A percentile compares a stretch with the other conserved stretches of the same genome.
Evolutionary conservation across 2,329 filamentous ascomycete species (phyloP).

Genomic region (Hypoxylon rubiginosum): DNA sequence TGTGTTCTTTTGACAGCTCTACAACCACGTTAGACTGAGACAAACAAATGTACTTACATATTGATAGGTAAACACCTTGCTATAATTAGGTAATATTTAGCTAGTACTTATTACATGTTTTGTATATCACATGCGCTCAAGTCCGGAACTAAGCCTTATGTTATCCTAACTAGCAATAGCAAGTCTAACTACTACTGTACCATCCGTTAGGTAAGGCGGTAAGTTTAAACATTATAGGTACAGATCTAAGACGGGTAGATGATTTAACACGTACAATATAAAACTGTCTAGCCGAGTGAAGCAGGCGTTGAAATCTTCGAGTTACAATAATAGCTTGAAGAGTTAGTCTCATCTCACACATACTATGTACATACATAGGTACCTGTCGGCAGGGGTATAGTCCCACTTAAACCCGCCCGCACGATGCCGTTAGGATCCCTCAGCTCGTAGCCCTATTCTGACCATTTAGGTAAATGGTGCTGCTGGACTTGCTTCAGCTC

Average conservation of each 20-base stretch:
- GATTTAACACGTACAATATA: neutral
- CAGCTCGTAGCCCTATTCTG: conserved; percentile 33
- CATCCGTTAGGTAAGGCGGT: neutral
- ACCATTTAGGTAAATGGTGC: conserved; percentile 7
- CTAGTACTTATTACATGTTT: neutral
- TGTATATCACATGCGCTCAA: neutral
- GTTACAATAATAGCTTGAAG: conserved; percentile 15
- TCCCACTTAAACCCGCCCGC: conserved; percentile 33
- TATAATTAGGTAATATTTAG: neutral
- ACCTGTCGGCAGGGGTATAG: conserved; percentile 4
- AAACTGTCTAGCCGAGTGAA: conserved; percentile 20
- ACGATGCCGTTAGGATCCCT: conserved; percentile 34
- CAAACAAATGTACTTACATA: neutral
- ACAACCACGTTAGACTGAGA: too few relatives aligned
- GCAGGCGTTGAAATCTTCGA: conserved; percentile 18
- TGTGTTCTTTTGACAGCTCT: too few relatives aligned
- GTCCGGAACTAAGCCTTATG: neutral
- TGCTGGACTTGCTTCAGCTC: conserved; percentile 5
- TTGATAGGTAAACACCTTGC: neutral
- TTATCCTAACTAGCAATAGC: neutral
- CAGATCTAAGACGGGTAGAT: neutral
- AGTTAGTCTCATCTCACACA: neutral
- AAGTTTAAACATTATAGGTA: neutral
- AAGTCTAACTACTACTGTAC: too few relatives aligned
- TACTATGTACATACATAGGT: neutral